These are phyloP conservation scores for Crithidia fasciculata DNA, from an alignment of 208 protist genomes.

Conservation along the genomic window DNA sequence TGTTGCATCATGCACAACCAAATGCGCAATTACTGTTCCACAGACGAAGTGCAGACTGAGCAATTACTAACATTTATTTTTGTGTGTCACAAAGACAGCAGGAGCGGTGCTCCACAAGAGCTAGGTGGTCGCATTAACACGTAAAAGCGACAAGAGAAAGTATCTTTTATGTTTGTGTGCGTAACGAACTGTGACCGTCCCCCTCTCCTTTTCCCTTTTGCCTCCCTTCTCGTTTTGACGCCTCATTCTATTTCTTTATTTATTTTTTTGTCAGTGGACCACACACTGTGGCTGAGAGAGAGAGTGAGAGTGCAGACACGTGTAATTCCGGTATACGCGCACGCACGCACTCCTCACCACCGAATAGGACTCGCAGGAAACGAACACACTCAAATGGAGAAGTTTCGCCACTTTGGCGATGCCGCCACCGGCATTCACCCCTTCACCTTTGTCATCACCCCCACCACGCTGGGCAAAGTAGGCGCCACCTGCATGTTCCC, in stretches of 20 bases:
- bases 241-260: slow-evolving; percentile 6
- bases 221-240: not conserved
- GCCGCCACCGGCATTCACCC: slow-evolving; percentile 84
- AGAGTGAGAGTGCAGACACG: too few relatives aligned
- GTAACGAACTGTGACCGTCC: not conserved
- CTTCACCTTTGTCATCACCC: slow-evolving; percentile 55
- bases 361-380: not conserved
- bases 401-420: slow-evolving; percentile 79
- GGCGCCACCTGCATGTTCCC: slow-evolving; percentile 58
- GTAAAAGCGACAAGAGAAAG: too few relatives aligned
- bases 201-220: too few relatives aligned
- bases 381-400: slow-evolving; percentile 54
- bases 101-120: too few relatives aligned
- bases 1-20: too few relatives aligned
- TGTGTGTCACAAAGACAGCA: too few relatives aligned
- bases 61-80: too few relatives aligned
- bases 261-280: not conserved
- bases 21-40: too few relatives aligned
- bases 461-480: slow-evolving; percentile 40
- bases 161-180: not conserved
- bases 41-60: too few relatives aligned
- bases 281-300: too few relatives aligned
- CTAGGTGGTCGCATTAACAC: too few relatives aligned
- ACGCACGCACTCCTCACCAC: not conserved
- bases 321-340: not conserved